A percentile compares a stretch with the other conserved stretches of the same genome.
Evolutionary conservation across 176 grass and related monocot species (phyloP).

Genomic region (Musa acuminata): DNA sequence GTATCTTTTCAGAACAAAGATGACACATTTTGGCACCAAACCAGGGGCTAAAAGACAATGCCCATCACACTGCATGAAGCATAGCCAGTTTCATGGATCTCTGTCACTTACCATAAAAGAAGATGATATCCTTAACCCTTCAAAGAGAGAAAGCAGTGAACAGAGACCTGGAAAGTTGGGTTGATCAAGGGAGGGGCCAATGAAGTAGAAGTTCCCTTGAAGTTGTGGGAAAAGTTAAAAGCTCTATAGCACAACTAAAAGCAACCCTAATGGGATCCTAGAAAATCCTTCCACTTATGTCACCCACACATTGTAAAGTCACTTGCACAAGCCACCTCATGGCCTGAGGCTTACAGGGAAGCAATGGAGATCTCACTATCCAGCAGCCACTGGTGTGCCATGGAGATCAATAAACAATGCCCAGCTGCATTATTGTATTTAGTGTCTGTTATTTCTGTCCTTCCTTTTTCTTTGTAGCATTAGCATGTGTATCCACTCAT

Average conservation of each 20-base stretch:
- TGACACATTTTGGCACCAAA: no score
- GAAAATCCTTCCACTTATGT: background rate
- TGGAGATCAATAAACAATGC: constrained; percentile 1
- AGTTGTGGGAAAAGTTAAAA: constrained; percentile 4
- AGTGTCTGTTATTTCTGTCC: background rate
- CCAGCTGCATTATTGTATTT: background rate
- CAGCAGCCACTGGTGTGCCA: background rate
- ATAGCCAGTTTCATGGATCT: no score
- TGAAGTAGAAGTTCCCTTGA: background rate
- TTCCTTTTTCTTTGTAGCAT: background rate
- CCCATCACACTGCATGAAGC: no score
- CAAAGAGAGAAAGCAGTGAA: no score
- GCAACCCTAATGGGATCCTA: background rate
- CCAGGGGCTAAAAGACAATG: no score
- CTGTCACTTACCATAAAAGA: no score
- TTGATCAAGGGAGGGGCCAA: background rate
- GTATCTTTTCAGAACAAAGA: no score
- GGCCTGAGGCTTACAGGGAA: background rate
- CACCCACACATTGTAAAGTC: background rate
- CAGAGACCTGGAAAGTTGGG: background rate
- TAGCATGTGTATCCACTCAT: constrained; percentile 6
- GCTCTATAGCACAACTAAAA: background rate
- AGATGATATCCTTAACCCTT: no score
- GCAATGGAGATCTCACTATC: background rate
- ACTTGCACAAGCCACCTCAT: no score